phyloP scores from a whole-genome alignment of 2,329 filamentous ascomycete species.

The Claviceps maximensis region DNA sequence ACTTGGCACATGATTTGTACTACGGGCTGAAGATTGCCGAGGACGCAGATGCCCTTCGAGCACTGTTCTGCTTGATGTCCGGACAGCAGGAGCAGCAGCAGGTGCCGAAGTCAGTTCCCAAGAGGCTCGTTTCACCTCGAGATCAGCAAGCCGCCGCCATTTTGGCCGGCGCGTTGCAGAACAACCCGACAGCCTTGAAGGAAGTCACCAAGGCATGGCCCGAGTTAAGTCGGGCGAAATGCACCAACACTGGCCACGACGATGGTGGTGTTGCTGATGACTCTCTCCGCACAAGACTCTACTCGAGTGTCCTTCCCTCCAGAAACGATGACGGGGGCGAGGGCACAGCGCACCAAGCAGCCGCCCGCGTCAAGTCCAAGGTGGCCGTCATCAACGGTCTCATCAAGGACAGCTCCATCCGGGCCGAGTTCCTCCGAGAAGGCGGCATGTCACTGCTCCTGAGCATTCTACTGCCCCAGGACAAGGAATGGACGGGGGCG shows the following conservation, averaged over 20 bases:
- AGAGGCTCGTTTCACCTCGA: slow-evolving; percentile 18
- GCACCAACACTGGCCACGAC: slow-evolving; percentile 14
- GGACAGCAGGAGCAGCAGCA: slow-evolving; percentile 9
- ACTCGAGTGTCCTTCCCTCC: slow-evolving; percentile 25
- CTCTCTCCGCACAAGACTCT: slow-evolving; percentile 26
- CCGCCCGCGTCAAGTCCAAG: slow-evolving; percentile 23
- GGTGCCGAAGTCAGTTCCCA: slow-evolving; percentile 13
- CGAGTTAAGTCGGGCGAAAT: slow-evolving; percentile 24
- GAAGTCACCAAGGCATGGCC: slow-evolving; percentile 37
- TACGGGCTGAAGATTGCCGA: slow-evolving; percentile 52
- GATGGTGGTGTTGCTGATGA: not conserved
- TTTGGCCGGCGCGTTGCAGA: slow-evolving; percentile 45
- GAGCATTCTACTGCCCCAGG: slow-evolving; percentile 34
- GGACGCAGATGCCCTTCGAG: slow-evolving; percentile 36
- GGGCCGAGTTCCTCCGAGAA: slow-evolving; percentile 39
- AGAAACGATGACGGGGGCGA: slow-evolving; percentile 8
- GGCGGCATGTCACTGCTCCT: slow-evolving; percentile 42
- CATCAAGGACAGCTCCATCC: slow-evolving; percentile 38
- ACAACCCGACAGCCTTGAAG: slow-evolving; percentile 48
- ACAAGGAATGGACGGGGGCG: slow-evolving; percentile 34
- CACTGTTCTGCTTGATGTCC: slow-evolving; percentile 44
- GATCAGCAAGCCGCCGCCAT: slow-evolving; percentile 43
- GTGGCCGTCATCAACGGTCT: slow-evolving; percentile 42
- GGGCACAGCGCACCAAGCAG: slow-evolving; percentile 10
- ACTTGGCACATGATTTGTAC: slow-evolving; percentile 56